These are phyloP conservation scores for Metarhizium guizhouense DNA, from an alignment of 2,329 filamentous ascomycete species.

Conservation along the genomic window DNA sequence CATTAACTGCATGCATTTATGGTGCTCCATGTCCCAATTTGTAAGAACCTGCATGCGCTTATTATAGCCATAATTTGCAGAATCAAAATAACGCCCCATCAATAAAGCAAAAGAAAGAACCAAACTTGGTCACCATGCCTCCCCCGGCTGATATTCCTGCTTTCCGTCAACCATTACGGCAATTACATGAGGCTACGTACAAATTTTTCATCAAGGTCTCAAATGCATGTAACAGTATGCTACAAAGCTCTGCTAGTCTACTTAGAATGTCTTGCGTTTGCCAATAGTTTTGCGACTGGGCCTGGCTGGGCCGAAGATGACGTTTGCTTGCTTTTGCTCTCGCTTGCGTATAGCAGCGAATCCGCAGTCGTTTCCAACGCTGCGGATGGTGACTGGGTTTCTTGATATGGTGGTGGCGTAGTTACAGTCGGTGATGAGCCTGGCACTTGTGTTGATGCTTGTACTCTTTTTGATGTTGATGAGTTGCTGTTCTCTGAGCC, in stretches of 20 bases:
- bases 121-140: background rate
- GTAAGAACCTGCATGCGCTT: background rate
- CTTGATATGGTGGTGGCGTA: background rate
- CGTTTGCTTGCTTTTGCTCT: background rate
- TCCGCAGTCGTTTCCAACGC: background rate
- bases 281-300: conserved; percentile 5
- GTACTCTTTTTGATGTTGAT: background rate
- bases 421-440: background rate
- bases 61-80: background rate
- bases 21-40: background rate
- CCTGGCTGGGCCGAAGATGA: background rate
- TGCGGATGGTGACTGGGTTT: background rate
- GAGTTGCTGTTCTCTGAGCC: background rate
- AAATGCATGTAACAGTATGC: background rate
- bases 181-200: background rate
- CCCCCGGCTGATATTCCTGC: background rate
- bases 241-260: background rate
- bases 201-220: background rate
- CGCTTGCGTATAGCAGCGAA: background rate
- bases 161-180: background rate
- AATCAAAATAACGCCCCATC: background rate
- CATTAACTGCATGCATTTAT: background rate
- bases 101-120: background rate
- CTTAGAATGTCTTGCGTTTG: conserved; percentile 1
- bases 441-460: background rate